Evolutionary conservation across 192 early-diverging fungal species (phyloP).

Genomic region (Helicostylum pulchrum): DNA sequence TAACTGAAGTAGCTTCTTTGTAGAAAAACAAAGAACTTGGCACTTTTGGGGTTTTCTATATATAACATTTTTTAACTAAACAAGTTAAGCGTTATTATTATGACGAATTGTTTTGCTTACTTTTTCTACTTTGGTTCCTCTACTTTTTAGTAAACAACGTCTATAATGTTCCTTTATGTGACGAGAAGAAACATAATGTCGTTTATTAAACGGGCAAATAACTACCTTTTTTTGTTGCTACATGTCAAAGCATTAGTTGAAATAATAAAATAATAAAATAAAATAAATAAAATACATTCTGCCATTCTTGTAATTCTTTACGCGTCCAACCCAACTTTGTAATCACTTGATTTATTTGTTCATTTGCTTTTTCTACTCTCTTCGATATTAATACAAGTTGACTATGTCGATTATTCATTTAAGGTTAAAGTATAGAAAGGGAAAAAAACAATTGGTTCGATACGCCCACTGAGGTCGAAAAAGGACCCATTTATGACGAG

Average conservation of each 20-base stretch:
- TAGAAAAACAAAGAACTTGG: slow-evolving; percentile 23
- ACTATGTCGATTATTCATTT: slow-evolving; percentile 11
- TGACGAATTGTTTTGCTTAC: too few relatives aligned
- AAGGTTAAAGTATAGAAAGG: background rate
- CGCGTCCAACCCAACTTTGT: slow-evolving; percentile 4
- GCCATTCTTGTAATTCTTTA: background rate
- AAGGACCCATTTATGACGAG: background rate
- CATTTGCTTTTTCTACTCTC: slow-evolving; percentile 9
- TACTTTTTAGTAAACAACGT: background rate
- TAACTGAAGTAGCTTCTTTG: background rate
- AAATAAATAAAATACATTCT: background rate
- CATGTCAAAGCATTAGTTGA: background rate
- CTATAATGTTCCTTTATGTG: slow-evolving; percentile 1
- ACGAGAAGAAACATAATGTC: background rate
- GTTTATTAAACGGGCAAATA: slow-evolving; percentile 1
- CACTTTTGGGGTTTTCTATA: too few relatives aligned
- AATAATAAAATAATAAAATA: background rate
- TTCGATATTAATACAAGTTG: slow-evolving; percentile 7
- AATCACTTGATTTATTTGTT: background rate
- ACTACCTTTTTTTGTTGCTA: background rate
- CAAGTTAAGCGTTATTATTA: too few relatives aligned
- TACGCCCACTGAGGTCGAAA: background rate
- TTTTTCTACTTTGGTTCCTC: background rate
- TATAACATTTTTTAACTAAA: too few relatives aligned
- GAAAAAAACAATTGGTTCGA: background rate